phyloP scores from a whole-genome alignment of 2,329 filamentous ascomycete genomes.

The Calcarisporium arbuscula region DNA sequence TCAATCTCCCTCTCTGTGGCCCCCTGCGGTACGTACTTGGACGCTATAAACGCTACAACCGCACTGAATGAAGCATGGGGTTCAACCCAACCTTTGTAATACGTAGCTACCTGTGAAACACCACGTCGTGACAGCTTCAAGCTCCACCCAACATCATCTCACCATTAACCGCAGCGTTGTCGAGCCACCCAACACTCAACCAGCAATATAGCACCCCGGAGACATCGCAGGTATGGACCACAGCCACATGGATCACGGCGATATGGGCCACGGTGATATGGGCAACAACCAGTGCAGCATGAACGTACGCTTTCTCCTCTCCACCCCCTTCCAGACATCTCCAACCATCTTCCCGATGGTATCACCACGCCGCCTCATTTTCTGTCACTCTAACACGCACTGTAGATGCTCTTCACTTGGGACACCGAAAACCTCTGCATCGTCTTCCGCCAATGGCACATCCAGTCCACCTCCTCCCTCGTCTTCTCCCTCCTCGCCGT shows the following conservation, averaged over 20 bases:
- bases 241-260: constrained; percentile 33
- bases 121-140: too few species aligned
- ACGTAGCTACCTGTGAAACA: too few species aligned
- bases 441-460: constrained; percentile 86
- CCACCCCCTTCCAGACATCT: not conserved
- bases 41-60: too few species aligned
- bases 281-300: constrained; percentile 69
- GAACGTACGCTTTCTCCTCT: constrained; percentile 56
- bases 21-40: too few species aligned
- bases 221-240: constrained; percentile 33
- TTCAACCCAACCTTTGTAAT: too few species aligned
- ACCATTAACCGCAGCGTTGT: too few species aligned
- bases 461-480: constrained; percentile 68
- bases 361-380: constrained; percentile 2
- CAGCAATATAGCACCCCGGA: too few species aligned
- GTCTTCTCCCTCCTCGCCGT: constrained; percentile 78
- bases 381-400: constrained; percentile 12
- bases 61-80: too few species aligned
- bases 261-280: constrained; percentile 36
- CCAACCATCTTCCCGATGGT: not conserved
- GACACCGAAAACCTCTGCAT: constrained; percentile 90
- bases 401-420: constrained; percentile 97
- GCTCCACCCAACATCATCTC: too few species aligned
- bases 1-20: too few species aligned
- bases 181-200: too few species aligned